phyloP scores from a whole-genome alignment of 805 yeast genomes.

The Schizosaccharomyces cryophilus region DNA sequence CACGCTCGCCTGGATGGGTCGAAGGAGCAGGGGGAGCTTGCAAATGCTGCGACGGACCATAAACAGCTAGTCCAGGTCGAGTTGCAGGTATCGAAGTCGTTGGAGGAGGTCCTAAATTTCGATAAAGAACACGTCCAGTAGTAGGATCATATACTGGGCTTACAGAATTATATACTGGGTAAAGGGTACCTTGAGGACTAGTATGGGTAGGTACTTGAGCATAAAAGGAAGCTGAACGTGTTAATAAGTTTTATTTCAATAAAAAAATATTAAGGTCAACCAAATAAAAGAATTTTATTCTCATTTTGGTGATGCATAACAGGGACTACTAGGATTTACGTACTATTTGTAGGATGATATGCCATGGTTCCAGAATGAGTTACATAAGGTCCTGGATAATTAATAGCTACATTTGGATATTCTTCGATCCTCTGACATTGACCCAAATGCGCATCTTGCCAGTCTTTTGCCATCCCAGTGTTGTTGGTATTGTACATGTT shows the following conservation, averaged over 20 bases:
- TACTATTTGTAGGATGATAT: background rate
- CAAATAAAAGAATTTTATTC: too few relatives aligned
- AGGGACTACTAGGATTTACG: background rate
- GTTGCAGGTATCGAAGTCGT: background rate
- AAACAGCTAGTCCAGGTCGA: background rate
- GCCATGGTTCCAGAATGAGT: background rate
- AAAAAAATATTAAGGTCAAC: background rate
- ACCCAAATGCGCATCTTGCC: background rate
- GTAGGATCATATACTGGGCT: background rate
- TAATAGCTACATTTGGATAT: background rate
- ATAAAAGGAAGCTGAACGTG: background rate
- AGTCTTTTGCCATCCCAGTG: conserved; percentile 1
- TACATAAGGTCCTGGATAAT: background rate
- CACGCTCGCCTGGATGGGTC: too few relatives aligned
- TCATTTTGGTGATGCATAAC: background rate
- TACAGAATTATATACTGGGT: background rate
- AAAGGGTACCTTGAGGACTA: background rate
- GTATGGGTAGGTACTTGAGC: background rate
- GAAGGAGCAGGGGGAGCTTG: background rate
- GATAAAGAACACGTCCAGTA: background rate
- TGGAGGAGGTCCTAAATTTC: background rate
- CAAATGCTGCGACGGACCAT: background rate
- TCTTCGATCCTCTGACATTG: background rate
- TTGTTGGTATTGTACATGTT: background rate
- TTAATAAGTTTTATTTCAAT: background rate